A percentile compares a stretch with the other conserved stretches of the same genome.
phyloP scores from a whole-genome alignment of 2,329 filamentous ascomycete genomes.

The Aspergillus quadricinctus region DNA sequence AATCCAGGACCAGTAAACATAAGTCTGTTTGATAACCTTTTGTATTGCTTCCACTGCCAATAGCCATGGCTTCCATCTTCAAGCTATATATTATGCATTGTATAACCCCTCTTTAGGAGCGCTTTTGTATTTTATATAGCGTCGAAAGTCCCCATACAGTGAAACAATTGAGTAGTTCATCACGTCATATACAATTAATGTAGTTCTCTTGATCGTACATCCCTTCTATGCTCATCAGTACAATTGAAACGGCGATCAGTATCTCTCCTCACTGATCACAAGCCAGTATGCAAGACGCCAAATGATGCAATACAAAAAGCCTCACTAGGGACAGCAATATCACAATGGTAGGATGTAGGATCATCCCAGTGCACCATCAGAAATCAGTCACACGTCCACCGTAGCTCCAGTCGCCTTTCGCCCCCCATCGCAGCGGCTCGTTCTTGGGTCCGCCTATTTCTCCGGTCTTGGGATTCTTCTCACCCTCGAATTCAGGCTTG shows the following conservation, averaged over 20 bases:
- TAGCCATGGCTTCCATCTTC: background rate
- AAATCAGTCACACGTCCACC: constrained; percentile 96
- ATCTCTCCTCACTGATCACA: background rate
- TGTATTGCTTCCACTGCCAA: background rate
- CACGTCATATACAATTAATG: background rate
- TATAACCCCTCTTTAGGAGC: no score
- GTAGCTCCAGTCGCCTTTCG: constrained; percentile 77
- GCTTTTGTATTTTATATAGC: background rate
- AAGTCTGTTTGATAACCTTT: background rate
- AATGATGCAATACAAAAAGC: background rate
- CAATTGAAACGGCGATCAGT: background rate
- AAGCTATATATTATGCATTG: no score
- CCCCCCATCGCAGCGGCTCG: constrained; percentile 85
- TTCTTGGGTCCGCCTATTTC: constrained; percentile 97
- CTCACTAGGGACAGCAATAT: background rate
- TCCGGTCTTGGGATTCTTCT: constrained; percentile 86
- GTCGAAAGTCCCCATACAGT: background rate
- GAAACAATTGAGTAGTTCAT: background rate
- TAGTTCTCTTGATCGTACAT: background rate
- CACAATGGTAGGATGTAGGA: background rate
- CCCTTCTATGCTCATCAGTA: background rate
- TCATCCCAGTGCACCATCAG: constrained; percentile 26
- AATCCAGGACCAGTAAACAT: constrained; percentile 15
- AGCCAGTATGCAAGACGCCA: background rate
- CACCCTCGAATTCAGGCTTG: constrained; percentile 87